phyloP scores from a whole-genome alignment of 805 yeast genomes.

The Maudiozyma pseudohumilis region DNA sequence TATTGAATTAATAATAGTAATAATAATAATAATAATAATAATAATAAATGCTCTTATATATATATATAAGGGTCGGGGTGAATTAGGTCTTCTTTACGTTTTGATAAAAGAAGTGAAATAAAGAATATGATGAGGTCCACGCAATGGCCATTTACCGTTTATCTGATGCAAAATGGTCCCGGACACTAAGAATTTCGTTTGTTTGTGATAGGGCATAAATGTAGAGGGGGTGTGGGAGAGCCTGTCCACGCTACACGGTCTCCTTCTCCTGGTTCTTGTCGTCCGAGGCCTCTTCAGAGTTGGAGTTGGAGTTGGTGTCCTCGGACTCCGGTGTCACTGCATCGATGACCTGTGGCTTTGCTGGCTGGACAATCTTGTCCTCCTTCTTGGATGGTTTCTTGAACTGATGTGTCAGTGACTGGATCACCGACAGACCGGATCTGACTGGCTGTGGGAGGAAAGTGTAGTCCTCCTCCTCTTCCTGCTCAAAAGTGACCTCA shows the following conservation, averaged over 20 bases:
- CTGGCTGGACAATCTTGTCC: slow-evolving; percentile 23
- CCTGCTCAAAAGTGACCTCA: slow-evolving; percentile 60
- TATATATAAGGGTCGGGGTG: neutral
- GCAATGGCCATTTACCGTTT: no score
- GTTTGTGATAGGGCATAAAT: neutral
- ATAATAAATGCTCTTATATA: neutral
- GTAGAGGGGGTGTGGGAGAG: neutral
- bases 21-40: neutral
- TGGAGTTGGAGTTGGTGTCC: slow-evolving; percentile 1
- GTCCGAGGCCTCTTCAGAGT: neutral
- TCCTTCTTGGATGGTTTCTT: slow-evolving; percentile 17
- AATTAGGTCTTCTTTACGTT: neutral
- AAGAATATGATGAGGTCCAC: neutral
- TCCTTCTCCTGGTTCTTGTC: slow-evolving; percentile 1
- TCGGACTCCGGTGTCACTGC: slow-evolving; percentile 1
- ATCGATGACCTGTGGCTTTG: slow-evolving; percentile 2
- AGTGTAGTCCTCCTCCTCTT: slow-evolving; percentile 48
- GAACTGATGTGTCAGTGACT: slow-evolving; percentile 6
- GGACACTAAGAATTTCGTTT: no score
- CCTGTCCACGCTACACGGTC: neutral
- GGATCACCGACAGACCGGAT: slow-evolving; percentile 34
- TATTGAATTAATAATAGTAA: neutral
- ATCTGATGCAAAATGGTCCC: no score
- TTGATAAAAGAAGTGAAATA: neutral
- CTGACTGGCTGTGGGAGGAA: slow-evolving; percentile 74